phyloP scores from a whole-genome alignment of 495 filamentous ascomycete species.

The Talaromyces liani region DNA sequence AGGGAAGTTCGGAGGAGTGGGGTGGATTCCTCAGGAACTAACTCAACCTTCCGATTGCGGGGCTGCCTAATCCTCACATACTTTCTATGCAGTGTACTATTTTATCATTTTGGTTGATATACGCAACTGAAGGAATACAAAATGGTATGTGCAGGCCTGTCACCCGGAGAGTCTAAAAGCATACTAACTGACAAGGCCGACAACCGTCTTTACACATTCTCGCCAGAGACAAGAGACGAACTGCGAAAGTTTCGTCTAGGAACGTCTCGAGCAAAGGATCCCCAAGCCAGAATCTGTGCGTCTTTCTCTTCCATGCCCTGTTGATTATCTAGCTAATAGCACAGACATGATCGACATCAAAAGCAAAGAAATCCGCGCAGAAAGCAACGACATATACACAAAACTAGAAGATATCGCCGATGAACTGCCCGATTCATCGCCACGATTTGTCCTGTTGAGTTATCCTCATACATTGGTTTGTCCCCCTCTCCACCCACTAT shows the following conservation, averaged over 20 bases:
- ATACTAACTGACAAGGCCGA: constrained; percentile 51
- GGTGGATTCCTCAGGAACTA: constrained; percentile 1
- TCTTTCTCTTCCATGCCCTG: constrained; percentile 12
- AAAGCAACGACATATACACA: constrained; percentile 71
- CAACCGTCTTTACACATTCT: constrained; percentile 88
- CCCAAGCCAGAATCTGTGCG: constrained; percentile 92
- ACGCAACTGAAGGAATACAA: neutral
- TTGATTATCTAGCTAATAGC: neutral
- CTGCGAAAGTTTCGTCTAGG: constrained; percentile 87
- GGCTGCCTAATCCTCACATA: neutral
- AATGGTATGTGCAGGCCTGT: neutral
- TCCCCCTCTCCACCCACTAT: neutral
- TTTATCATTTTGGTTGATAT: no score
- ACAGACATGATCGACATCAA: constrained; percentile 67
- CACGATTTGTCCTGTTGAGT: constrained; percentile 81
- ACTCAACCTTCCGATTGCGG: neutral
- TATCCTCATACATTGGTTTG: constrained; percentile 79
- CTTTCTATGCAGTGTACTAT: neutral
- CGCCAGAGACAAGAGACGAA: constrained; percentile 73
- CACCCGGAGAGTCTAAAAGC: neutral
- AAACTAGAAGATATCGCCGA: constrained; percentile 72
- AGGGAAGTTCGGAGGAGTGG: neutral
- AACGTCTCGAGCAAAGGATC: constrained; percentile 78
- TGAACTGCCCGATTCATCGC: constrained; percentile 87
- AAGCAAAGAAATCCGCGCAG: constrained; percentile 73